Evolutionary conservation across 257 asterid genomes (phyloP), one percentile per base, ranked within the genome.

Genomic region (Penstemon eatonii): DNA sequence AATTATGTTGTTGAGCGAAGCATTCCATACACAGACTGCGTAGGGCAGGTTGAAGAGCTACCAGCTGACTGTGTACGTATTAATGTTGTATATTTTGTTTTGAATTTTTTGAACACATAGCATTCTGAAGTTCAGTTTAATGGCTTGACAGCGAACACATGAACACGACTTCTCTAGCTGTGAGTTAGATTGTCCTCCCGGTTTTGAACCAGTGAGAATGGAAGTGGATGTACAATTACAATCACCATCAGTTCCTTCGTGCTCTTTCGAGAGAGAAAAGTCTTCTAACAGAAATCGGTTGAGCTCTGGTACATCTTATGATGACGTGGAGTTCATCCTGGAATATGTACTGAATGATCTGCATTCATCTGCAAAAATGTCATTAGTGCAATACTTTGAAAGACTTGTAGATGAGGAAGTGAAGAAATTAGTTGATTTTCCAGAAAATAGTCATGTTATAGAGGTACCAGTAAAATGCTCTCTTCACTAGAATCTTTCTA

Each of bases 141-240:
- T 79, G 79, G 72, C 70, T 79, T 80, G 69, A 70, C 87, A 82
- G 94, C 79, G 74, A 73, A 66, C 56, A 13, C 65, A 41, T 7
- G 78, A 78, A 69, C 90, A 75, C 74, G 88, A 85, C 59, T 56
- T 80, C 44, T 76, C 82, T 55, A 72, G 60, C 64, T 70, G 81
- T 55, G 90, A 88, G 77, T 76, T 69, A 62, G 95, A 85, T 66
- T 85, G 78, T 39, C 97, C 97, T 69, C 97, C 97, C 15, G 99
- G 96, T 70, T 93, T 88, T 77, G 92, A 74, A 72, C 80, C 76
- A 44, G 65, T 55, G 65, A 69, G 71, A 75, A 79, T 41, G 71
- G 59, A 67, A 8, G 73, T 64, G 72, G 84, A 83, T 52, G 60
- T 73, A 44, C 67, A 76, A 63, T 67, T 74, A 37, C 76, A 58